A percentile compares a stretch with the other conserved stretches of the same genome.
Conservation (phyloP, 2,329 filamentous ascomycete genomes). For the Colletotrichum filicis region DNA sequence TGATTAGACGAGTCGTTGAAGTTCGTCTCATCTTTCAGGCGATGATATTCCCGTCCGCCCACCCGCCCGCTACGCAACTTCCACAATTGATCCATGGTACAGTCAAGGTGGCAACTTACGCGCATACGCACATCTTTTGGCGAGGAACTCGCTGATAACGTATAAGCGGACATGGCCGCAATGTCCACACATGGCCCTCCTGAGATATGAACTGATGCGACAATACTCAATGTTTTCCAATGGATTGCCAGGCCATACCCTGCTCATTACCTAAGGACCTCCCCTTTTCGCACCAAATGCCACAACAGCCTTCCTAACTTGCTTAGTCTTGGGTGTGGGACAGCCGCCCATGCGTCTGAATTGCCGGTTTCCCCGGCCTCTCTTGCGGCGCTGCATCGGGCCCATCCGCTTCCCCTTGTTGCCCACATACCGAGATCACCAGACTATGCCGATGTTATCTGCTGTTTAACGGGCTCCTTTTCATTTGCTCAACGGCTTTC, state of each 20-base stretch:
- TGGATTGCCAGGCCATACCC: background rate
- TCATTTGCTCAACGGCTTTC: too few relatives aligned
- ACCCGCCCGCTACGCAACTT: background rate
- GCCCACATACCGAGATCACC: conserved; percentile 20
- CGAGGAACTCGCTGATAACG: background rate
- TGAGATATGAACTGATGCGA: background rate
- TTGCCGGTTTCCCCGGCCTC: conserved; percentile 8
- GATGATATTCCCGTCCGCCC: background rate
- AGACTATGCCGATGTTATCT: background rate
- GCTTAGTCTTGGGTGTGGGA: conserved; percentile 10
- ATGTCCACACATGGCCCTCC: background rate
- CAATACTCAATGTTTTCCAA: background rate
- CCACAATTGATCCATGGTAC: background rate
- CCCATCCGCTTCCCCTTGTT: background rate
- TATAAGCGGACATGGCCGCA: background rate
- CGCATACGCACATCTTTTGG: background rate
- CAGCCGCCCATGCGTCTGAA: background rate
- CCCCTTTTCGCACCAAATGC: conserved; percentile 9
- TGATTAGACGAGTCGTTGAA: background rate
- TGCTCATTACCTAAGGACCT: conserved; percentile 20
- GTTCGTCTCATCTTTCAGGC: background rate
- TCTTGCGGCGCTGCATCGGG: background rate
- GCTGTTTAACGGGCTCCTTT: background rate
- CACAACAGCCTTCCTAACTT: conserved; percentile 21
- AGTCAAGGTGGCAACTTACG: background rate